Evolutionary conservation across 1,284 basidiomycete genomes (phyloP), one percentile per base, ranked within the genome.

Genomic region (Apiotrichum gracile): DNA sequence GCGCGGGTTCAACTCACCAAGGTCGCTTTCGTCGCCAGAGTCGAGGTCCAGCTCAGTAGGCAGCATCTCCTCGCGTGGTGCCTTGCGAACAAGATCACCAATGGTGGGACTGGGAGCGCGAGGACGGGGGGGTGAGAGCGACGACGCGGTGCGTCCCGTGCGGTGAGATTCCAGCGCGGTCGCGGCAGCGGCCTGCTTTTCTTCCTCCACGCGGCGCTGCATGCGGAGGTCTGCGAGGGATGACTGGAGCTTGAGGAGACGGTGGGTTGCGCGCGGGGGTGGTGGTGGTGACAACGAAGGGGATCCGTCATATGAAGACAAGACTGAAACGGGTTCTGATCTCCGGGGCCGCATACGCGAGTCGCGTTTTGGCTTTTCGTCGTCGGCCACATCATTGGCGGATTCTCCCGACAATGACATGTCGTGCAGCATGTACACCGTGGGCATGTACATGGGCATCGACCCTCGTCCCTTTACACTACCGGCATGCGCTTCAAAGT

Each of bases 1-100:
- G 13, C 17, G 43, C 17, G 26, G 21, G 5, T 5, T 31, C 6
- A 12, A 63, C 66, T 52, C 43, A 66, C 66, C 66, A n/a, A 70
- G 59, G 49, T 70, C 68, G 43, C 66, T 68, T 24, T 70, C 68
- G 29, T 64, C 61, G 10, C 51, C 57, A 2, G 53, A 53, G 7
- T 54, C 55, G 21, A 31, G 12, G 13, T 43, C 39, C 3, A 56
- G 22, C 21, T 59, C 56, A 4, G 58, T 17, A 39, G 46, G 24
- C 19, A 38, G 41, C 38, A 25, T 44, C n/a, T 26, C 19, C 25
- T 38, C 48, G 48, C 52, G 47, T 10, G 50, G 26, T 17, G 47
- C 38, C 38, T 29, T 44, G 17, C 51, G 54, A 5, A 47, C 50
- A 12, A 59, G 54, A 17, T 59, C 54, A n/a, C 45, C 54, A 5